Evolutionary conservation across 2,329 filamentous ascomycete genomes (phyloP).

Genomic region (Hypoxylon sp.): DNA sequence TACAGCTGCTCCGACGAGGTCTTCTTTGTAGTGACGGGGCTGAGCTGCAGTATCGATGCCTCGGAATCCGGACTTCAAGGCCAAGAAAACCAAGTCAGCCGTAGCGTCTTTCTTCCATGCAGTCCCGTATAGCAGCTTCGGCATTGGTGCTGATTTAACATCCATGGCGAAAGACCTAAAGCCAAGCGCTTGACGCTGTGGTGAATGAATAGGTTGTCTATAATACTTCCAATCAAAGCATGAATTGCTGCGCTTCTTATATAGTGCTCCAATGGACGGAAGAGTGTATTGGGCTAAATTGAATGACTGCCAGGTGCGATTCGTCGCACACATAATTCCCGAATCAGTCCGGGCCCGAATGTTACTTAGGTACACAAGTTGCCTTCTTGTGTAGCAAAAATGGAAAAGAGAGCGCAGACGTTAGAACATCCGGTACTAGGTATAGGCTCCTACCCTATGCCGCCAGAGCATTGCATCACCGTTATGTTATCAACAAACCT

Average conservation of each 20-base stretch:
- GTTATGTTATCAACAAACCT: background rate
- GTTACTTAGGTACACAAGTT: background rate
- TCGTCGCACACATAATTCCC: slow-evolving; percentile 17
- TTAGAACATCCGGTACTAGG: background rate
- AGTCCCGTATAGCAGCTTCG: slow-evolving; percentile 80
- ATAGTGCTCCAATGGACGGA: slow-evolving; percentile 5
- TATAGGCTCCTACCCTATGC: background rate
- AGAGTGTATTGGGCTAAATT: slow-evolving; percentile 6
- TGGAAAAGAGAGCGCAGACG: background rate
- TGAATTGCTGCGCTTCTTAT: slow-evolving; percentile 3
- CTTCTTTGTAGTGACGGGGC: slow-evolving; percentile 83
- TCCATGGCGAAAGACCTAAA: slow-evolving; percentile 26
- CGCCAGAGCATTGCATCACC: background rate
- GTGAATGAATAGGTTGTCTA: background rate
- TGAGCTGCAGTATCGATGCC: slow-evolving; percentile 85
- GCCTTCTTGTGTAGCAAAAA: background rate
- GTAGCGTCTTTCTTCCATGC: slow-evolving; percentile 87
- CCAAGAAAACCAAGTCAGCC: slow-evolving; percentile 75
- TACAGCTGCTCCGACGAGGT: slow-evolving; percentile 77
- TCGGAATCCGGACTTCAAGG: slow-evolving; percentile 78
- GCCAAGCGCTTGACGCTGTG: background rate
- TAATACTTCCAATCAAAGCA: slow-evolving; percentile 1
- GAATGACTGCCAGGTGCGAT: slow-evolving; percentile 8
- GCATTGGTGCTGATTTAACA: slow-evolving; percentile 58
- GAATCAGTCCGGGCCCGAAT: background rate